Evolutionary conservation across 2,329 filamentous ascomycete genomes (phyloP), one percentile per base, ranked within the genome.

Genomic region (Ophiostoma sp.): DNA sequence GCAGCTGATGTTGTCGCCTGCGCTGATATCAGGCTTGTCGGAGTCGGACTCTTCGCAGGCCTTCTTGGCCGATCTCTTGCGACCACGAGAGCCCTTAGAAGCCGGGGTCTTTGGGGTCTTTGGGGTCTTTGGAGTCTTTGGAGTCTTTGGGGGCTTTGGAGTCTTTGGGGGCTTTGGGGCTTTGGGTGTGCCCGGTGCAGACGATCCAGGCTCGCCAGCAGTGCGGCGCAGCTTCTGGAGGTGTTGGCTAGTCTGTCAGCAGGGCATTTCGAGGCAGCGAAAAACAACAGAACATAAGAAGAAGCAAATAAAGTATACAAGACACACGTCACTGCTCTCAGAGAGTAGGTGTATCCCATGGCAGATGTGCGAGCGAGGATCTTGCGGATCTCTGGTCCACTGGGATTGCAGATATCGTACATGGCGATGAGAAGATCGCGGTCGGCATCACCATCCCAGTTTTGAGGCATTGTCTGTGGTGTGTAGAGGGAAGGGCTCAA

Each of bases 291-390:
- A 0, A 0, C 69, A 39, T 44, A 31, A 52, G n/a, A 8, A 52
- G 20, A 48, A 20, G 5, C 3, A 48, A 48, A n/a, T 5, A 52
- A 4, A 52, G 60, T 23, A 41, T 3, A 41, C 17, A 36, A 54
- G 31, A 41, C 72, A 69, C 77, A 78, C 76, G 73, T 73, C 72
- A 77, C 74, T 23, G 77, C 76, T 62, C 77, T 77, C 54, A 74
- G 68, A 0, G 74, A 76, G 70, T 75, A 77, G 1, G 67, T 72
- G 31, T 77, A 76, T 4, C 77, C 76, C 31, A 75, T 70, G 0
- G 64, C 67, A 2, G 74, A 72, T 68, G 77, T 75, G 3, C 72
- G 73, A 0, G 70, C 70, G 65, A 75, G 73, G 33, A 79, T 74
- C 0, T 65, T 33, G 3, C 73, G 73, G 11, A 78, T 74, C 20